Conservation (phyloP, 768 basidiomycete species). For the Nevesoporus exiguus region DNA sequence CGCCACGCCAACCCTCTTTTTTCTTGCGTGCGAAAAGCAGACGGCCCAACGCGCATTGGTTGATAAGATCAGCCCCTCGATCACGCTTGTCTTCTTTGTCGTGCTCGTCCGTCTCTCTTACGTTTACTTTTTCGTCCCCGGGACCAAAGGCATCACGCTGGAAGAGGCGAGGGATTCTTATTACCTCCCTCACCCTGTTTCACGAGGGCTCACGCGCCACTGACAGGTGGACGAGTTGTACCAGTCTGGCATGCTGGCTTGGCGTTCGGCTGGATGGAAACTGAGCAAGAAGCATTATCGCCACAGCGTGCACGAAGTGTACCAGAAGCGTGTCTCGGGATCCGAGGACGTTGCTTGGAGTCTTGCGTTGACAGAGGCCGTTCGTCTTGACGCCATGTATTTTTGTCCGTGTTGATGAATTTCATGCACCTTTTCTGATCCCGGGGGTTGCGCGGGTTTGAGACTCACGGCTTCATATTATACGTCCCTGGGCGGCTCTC, state of each 20-base stretch:
- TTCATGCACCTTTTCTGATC: neutral
- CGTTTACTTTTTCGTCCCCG: constrained; percentile 74
- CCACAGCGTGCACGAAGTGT: constrained; percentile 7
- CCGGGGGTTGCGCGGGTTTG: neutral
- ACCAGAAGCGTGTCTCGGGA: constrained; percentile 26
- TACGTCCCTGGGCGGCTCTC: neutral
- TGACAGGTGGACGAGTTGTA: constrained; percentile 71
- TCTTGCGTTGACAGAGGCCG: neutral
- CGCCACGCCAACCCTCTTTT: neutral
- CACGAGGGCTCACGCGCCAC: neutral
- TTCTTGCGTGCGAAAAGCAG: neutral
- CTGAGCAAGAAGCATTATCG: constrained; percentile 43
- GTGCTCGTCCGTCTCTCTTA: constrained; percentile 71
- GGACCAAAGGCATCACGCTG: constrained; percentile 73
- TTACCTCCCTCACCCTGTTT: neutral
- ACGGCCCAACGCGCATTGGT: neutral
- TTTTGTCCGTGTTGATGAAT: neutral
- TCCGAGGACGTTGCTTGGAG: constrained; percentile 15
- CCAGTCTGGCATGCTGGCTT: constrained; percentile 60
- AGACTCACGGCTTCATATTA: neutral
- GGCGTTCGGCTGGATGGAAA: constrained; percentile 60
- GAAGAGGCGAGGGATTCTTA: constrained; percentile 42
- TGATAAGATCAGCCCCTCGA: constrained; percentile 64
- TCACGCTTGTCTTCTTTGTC: constrained; percentile 73
- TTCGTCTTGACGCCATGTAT: neutral